These are phyloP conservation scores for Neurospora sublineolata DNA, from an alignment of 495 filamentous ascomycete genomes.

Conservation along the genomic window DNA sequence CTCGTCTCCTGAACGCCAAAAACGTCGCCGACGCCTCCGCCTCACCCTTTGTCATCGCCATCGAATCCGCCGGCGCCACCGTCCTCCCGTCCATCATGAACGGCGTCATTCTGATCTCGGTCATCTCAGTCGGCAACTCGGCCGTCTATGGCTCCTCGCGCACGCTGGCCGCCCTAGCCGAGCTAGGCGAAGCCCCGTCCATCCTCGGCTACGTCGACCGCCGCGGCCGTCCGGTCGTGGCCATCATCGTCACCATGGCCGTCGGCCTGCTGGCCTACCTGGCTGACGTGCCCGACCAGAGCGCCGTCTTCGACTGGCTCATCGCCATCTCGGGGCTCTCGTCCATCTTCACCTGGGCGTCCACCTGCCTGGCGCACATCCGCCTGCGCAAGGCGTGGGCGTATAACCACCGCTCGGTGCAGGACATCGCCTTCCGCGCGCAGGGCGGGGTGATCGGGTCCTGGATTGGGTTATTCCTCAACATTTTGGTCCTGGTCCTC, in stretches of 20 bases:
- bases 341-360: constrained; percentile 89
- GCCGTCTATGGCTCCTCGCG: constrained; percentile 81
- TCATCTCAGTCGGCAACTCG: constrained; percentile 80
- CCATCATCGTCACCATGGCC: constrained; percentile 54
- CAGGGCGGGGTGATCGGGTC: constrained; percentile 75
- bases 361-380: constrained; percentile 80
- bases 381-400: constrained; percentile 78
- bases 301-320: constrained; percentile 72
- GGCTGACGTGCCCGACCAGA: constrained; percentile 49
- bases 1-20: constrained; percentile 40
- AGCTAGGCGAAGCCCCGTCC: constrained; percentile 69
- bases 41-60: constrained; percentile 84
- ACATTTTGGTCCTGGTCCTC: constrained; percentile 64
- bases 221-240: constrained; percentile 64
- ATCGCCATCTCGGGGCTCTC: constrained; percentile 79
- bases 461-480: constrained; percentile 74
- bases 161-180: constrained; percentile 76
- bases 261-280: constrained; percentile 74
- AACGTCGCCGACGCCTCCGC: constrained; percentile 55
- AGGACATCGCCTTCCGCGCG: constrained; percentile 73
- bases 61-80: constrained; percentile 63
- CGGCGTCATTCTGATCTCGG: constrained; percentile 79
- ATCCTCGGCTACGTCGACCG: constrained; percentile 77
- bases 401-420: constrained; percentile 55
- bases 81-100: constrained; percentile 79